Evolutionary conservation across 2,329 filamentous ascomycete genomes (phyloP), one percentile per base, ranked within the genome.

Genomic region (Hysterium pulicare): DNA sequence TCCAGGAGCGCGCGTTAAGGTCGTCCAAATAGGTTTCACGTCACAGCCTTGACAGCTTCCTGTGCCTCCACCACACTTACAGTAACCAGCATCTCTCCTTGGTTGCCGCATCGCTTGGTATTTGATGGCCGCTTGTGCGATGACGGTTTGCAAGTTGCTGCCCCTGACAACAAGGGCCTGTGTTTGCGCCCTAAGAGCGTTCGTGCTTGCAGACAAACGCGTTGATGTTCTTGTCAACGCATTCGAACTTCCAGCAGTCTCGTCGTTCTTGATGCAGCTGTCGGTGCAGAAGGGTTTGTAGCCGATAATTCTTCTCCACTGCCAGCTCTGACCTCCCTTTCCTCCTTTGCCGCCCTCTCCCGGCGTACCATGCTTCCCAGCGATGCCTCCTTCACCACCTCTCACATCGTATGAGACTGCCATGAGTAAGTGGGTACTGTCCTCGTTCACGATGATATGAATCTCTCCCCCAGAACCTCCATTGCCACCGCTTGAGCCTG

Each of bases 341-440:
- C 43, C 43, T 11, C 43, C 32, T 13, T 11, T 35, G 3, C 43
- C 43, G n/a, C 43, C 39, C 7, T 8, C 22, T n/a, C 43, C 43
- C 4, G 43, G 34, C 7, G 19, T 26, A 3, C 43, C 43, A 35
- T 46, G 43, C 5, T 33, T 16, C 13, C 43, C 43, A 13, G 38
- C 19, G 26, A 24, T 15, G 3, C 39, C 43, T 5, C 43, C 43
- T 23, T 34, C 15, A 5, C 43, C 43, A 5, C 43, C 43, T 38
- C 17, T 30, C 19, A 46, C 24, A 30, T 42, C 36, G 30, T 44
- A 44, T 9, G 40, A 47, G 9, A 44, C 30, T 13, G 32, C 39
- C 30, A 48, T 41, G 26, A 51, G 46, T 4, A 49, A 28, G 40
- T 46, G 43, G 30, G 39, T 42, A 17, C 19, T 46, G 19, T 19